Base-by-base conservation (phyloP, 441 rosid genomes). In the Biscutella laevigata region DNA sequence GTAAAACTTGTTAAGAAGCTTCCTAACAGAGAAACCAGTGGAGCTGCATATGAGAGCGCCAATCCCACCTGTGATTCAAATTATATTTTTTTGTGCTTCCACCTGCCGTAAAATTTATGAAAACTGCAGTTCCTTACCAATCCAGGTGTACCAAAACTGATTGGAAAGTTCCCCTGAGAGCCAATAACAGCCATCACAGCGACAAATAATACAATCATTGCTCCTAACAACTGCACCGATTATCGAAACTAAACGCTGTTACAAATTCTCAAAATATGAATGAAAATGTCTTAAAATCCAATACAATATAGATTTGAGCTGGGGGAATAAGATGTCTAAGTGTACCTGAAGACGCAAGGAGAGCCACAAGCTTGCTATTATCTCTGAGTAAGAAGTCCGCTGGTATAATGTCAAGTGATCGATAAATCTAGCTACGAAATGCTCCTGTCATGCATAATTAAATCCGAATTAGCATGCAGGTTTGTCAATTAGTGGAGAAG, bases 291-390 rank as follows among this genome's bases (percentile, higher is more conserved):
- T 62, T 45, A 28, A 16, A 33, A 47, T 28, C 5, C 25, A 44
- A 44, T 4, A 19, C 4, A 50, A 26, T 27, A 33, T 27, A 59
- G 5, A n/a, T n/a, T n/a, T n/a, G n/a, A n/a, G n/a, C n/a, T n/a
- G n/a, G n/a, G n/a, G 14, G 42, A 45, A 27, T n/a, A n/a, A 8
- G 27, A 30, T 44, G 27, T 15, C 2, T 22, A 35, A 25, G 60
- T 48, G 57, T 80, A 88, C 99, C 97, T 92, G 97, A 58, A 92
- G 99, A 59, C 88, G 97, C 67, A 92, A 64, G 46, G 97, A 86
- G 69, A 92, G 96, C 99, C 97, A 92, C 72, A 88, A 79, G 73
- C 94, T 88, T 37, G 94, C 94, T 57, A 67, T 76, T 29, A 71
- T 69, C 77, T 86, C 99, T 1, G 95, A 75, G 75, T 75, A 83